Conservation (phyloP, 139 green algal species). For the Tetraselmis chui region DNA sequence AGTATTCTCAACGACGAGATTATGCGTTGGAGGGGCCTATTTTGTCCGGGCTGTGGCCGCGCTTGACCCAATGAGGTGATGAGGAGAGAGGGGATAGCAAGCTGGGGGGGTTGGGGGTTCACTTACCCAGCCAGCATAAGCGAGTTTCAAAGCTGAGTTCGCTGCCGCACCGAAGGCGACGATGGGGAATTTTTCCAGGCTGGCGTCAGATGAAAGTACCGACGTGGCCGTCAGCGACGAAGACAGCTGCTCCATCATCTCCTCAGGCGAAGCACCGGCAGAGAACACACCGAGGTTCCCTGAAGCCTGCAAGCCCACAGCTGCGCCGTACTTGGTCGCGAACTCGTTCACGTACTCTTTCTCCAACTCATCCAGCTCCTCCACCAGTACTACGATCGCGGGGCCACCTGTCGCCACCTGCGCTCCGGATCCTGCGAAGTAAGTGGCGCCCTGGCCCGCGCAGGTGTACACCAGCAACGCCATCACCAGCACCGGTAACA, state of each 20-base stretch:
- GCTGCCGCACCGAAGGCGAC: not conserved
- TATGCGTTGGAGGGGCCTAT: no score
- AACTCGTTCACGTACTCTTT: not conserved
- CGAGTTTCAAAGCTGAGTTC: not conserved
- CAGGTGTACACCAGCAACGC: not conserved
- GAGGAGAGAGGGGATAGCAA: no score
- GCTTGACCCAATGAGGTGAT: no score
- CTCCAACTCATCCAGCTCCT: not conserved
- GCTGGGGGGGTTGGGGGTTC: no score
- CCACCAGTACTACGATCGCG: not conserved
- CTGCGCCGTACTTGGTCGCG: not conserved
- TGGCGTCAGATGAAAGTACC: not conserved
- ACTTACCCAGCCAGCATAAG: not conserved
- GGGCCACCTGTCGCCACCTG: not conserved
- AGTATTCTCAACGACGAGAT: no score
- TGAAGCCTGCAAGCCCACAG: not conserved
- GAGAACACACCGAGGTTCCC: not conserved
- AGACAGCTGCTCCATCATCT: not conserved
- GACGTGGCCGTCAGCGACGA: not conserved
- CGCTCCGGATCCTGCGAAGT: not conserved
- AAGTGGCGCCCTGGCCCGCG: not conserved
- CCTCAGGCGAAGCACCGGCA: no score
- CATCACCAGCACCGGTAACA: not conserved
- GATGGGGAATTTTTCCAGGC: not conserved
- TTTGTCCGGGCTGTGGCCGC: no score